phyloP scores from a whole-genome alignment of 768 basidiomycete genomes.

The Neoboletus brunneissimus region DNA sequence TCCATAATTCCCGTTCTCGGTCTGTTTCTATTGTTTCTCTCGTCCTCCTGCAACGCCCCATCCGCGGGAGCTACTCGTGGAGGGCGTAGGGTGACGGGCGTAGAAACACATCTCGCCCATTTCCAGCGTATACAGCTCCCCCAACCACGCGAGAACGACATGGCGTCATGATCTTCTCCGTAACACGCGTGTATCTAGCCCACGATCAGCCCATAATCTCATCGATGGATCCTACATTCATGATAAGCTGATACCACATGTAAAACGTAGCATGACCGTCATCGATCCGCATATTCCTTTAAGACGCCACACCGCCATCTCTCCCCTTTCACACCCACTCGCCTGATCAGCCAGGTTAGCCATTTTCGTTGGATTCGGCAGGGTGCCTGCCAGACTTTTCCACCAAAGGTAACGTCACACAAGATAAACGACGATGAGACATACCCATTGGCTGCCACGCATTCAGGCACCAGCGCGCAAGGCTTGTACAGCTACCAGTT shows the following conservation, averaged over 20 bases:
- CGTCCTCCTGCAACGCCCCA: background rate
- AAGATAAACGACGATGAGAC: background rate
- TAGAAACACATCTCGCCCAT: background rate
- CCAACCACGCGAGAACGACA: conserved; percentile 6
- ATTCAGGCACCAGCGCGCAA: conserved; percentile 1
- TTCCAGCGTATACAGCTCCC: background rate
- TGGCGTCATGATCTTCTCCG: conserved; percentile 12
- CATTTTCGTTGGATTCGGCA: conserved; percentile 2
- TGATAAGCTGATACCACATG: conserved; percentile 5
- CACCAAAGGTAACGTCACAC: background rate
- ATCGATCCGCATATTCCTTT: conserved; percentile 17
- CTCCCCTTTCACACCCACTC: conserved; percentile 5
- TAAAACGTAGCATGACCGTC: background rate
- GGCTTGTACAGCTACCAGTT: background rate
- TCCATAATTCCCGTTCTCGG: conserved; percentile 19
- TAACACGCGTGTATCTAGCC: background rate
- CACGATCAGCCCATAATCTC: conserved; percentile 11
- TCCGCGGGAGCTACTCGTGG: conserved; percentile 7
- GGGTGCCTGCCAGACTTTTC: conserved; percentile 1
- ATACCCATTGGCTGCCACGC: background rate
- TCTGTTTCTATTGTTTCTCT: background rate
- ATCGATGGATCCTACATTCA: conserved; percentile 20
- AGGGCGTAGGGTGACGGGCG: conserved; percentile 17
- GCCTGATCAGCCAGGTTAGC: conserved; percentile 5
- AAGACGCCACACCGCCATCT: conserved; percentile 4